Conservation (phyloP, 106 monocot genomes). For the Dioscorea dumetorum region DNA sequence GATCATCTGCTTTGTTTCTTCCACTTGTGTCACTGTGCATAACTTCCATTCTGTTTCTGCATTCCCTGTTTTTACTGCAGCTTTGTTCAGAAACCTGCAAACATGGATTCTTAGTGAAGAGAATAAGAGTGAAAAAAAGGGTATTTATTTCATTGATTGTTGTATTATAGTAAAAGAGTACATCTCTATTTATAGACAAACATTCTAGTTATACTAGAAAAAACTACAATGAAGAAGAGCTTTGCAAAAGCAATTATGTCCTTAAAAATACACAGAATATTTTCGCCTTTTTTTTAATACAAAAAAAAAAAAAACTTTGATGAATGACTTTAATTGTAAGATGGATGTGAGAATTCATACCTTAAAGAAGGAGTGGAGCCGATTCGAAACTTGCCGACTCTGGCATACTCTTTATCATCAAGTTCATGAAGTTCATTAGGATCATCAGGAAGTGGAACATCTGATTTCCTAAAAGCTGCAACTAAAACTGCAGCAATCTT, state of each 20-base stretch:
- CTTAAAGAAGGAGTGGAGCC: conserved; percentile 20
- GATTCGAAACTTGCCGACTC: conserved; percentile 23
- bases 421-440: conserved; percentile 36
- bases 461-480: conserved; percentile 28
- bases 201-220: too few relatives aligned
- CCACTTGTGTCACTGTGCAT: conserved; percentile 20
- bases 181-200: too few relatives aligned
- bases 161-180: too few relatives aligned
- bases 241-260: too few relatives aligned
- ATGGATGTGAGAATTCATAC: conserved; percentile 1
- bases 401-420: conserved; percentile 12
- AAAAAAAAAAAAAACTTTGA: too few relatives aligned
- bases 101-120: too few relatives aligned
- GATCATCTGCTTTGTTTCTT: conserved; percentile 31
- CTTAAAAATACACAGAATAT: neutral
- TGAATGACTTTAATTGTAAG: too few relatives aligned
- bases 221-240: too few relatives aligned
- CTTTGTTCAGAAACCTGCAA: conserved; percentile 48
- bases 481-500: conserved; percentile 38
- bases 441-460: conserved; percentile 21
- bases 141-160: too few relatives aligned
- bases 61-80: conserved; percentile 26
- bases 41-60: conserved; percentile 15
- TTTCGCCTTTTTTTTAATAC: too few relatives aligned
- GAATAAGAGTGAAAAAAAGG: too few relatives aligned